Base-by-base conservation (phyloP, 768 basidiomycete genomes). In the Candolleomyces aberdarensis region DNA sequence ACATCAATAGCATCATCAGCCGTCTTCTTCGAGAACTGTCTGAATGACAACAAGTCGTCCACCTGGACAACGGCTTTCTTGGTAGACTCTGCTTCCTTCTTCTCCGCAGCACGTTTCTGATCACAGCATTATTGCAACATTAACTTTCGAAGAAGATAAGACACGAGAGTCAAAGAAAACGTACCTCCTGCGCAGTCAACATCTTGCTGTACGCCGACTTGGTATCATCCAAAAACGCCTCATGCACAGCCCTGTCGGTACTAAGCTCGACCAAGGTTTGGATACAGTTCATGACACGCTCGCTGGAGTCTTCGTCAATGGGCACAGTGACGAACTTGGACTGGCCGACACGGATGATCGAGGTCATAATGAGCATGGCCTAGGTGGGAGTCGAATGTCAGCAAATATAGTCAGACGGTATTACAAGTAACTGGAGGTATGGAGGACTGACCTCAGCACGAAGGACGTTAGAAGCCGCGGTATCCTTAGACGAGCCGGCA, bases 291-390 rank as follows among this genome's bases (percentile, higher is more conserved):
- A 97, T 85, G 74, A 99, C 94, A 26, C 97, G 88, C 74, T 99
- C 97, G 65, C 86, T 90, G 5, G 94, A 96, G 72, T 99, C 97
- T 72, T 99, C 97, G 77, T 99, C 97, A 65, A 99, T 99, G n/a
- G 92, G 91, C 1, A 88, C 89, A 0, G 92, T 86, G 48, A 90
- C 91, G 66, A 96, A 96, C 71, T 96, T 96, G 57, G 94, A 96
- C 76, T 98, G 96, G 41, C 97, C 97, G 58, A 98, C 93, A 52
- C 97, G 94, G 70, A 98, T 92, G 71, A 95, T 82, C 9, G 95
- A 97, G 1, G 95, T 89, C 97, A 99, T 98, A 71, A 98, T 94
- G 57, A 99, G 82, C 92, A 99, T 98, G 5, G 92, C 87, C 90
- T 92, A 66, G 15, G 46, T 57, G 57, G 4, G 26, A 26, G 26